These are phyloP conservation scores for Pseudofabraea citricarpa DNA, from an alignment of 2,329 filamentous ascomycete species.

Conservation along the genomic window DNA sequence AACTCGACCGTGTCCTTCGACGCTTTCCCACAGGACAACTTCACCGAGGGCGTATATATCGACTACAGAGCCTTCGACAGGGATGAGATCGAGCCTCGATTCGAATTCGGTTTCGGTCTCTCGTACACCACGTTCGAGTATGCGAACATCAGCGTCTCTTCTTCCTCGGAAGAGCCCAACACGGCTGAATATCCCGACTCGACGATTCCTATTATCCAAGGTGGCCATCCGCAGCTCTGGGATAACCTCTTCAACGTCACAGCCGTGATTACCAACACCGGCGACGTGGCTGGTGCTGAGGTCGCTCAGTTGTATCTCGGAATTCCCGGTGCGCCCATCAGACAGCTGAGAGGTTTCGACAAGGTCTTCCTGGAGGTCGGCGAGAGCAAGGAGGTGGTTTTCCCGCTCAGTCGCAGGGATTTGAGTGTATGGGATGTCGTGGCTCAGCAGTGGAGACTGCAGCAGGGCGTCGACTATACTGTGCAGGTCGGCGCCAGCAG, in stretches of 20 bases:
- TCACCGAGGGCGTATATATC: conserved; percentile 43
- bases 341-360: conserved; percentile 59
- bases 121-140: conserved; percentile 48
- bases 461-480: conserved; percentile 12
- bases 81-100: conserved; percentile 28
- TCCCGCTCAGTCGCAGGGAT: conserved; percentile 55
- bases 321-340: conserved; percentile 36
- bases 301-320: conserved; percentile 24
- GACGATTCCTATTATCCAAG: conserved; percentile 48
- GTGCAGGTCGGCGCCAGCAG: conserved; percentile 8
- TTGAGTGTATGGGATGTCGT: conserved; percentile 60
- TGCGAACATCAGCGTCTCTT: conserved; percentile 28
- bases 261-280: conserved; percentile 44
- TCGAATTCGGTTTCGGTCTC: conserved; percentile 42
- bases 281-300: conserved; percentile 26
- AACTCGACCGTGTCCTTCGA: conserved; percentile 36
- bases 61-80: conserved; percentile 47
- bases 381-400: conserved; percentile 37
- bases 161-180: conserved; percentile 7
- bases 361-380: conserved; percentile 47
- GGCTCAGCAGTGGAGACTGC: conserved; percentile 51
- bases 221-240: conserved; percentile 50
- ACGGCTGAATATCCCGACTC: conserved; percentile 31
- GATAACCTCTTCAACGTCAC: conserved; percentile 43
- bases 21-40: conserved; percentile 43